Conservation (phyloP, 805 yeast genomes). For the Barnettozyma wickerhamii region DNA sequence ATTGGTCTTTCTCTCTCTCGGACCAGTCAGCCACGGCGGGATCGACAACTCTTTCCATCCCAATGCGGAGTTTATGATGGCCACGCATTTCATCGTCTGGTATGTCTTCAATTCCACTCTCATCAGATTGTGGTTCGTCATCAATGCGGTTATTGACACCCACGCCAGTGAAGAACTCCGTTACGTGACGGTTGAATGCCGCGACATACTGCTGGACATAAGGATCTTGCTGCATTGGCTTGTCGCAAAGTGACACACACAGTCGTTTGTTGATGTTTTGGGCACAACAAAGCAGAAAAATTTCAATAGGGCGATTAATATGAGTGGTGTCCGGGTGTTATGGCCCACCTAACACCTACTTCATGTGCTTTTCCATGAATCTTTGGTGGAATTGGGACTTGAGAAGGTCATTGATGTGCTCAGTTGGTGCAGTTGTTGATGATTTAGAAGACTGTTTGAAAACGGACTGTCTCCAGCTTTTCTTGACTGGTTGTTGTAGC, state of each 20-base stretch:
- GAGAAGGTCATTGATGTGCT: slow-evolving; percentile 28
- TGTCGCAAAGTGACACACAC: neutral
- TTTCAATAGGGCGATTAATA: too few species aligned
- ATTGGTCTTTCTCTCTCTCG: slow-evolving; percentile 42
- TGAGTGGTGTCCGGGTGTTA: slow-evolving; percentile 8
- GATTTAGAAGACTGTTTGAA: too few species aligned
- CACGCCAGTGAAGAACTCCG: slow-evolving; percentile 7
- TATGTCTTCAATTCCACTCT: too few species aligned
- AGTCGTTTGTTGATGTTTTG: too few species aligned
- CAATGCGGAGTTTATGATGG: neutral
- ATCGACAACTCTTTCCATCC: neutral
- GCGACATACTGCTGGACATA: neutral
- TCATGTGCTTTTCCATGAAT: slow-evolving; percentile 20
- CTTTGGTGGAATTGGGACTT: slow-evolving; percentile 20
- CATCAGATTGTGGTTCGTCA: too few species aligned
- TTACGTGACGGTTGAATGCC: slow-evolving; percentile 5
- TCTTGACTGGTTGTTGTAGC: slow-evolving; percentile 12
- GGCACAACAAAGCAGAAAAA: too few species aligned
- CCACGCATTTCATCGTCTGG: neutral
- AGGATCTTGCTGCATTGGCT: too few species aligned
- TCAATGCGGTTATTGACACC: too few species aligned
- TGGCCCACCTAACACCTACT: neutral
- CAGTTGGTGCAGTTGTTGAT: slow-evolving; percentile 21
- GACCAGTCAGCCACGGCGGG: slow-evolving; percentile 40
- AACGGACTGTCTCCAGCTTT: slow-evolving; percentile 33